Base-by-base conservation (phyloP, 1,284 basidiomycete genomes). In the Tremellales sp. region DNA sequence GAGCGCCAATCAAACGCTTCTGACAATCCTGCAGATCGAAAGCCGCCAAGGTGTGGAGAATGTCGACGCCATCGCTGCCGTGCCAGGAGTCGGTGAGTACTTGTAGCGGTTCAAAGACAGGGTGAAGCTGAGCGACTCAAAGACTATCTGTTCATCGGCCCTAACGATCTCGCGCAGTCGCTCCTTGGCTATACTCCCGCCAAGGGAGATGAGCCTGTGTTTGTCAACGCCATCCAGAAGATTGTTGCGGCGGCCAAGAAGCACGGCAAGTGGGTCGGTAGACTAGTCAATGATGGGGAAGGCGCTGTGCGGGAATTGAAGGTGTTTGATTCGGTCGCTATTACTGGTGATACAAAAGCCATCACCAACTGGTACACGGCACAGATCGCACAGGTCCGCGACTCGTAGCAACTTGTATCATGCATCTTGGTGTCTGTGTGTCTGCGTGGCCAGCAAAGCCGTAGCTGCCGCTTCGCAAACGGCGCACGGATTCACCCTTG, bases 111-210 rank as follows among this genome's bases (percentile, higher is more conserved):
- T 6, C 15, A 36, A 36, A 7, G 6, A n/a, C 15, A 36, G 13
- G 4, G 33, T 36, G 15, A 17, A 6, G 33, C 33, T 36, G 13
- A 36, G 15, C 19, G 4, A 31, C 29, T 15, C 48, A n/a, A n/a
- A 67, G 67, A 69, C 44, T 44, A 52, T 33, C 23, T 69, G 27
- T 66, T 69, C 54, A 66, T 69, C 54, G 67, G 67, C 22, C 67
- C 67, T 5, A 69, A 69, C 47, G 67, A 69, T 40, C 60, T 69
- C 21, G 62, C 64, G 17, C 59, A 59, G 31, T 65, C 65, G 5
- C 40, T 67, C 7, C 58, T 69, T 23, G 64, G 64, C 29, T 67
- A 64, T 46, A 57, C 53, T 3, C 67, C 67, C 10, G 62, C 67
- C 3, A 45, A 49, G 13, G 61, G 60, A 8, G 60, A 61, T 39